Base-by-base conservation (phyloP, 2,329 filamentous ascomycete genomes). In the Pochonia chlamydosporia region DNA sequence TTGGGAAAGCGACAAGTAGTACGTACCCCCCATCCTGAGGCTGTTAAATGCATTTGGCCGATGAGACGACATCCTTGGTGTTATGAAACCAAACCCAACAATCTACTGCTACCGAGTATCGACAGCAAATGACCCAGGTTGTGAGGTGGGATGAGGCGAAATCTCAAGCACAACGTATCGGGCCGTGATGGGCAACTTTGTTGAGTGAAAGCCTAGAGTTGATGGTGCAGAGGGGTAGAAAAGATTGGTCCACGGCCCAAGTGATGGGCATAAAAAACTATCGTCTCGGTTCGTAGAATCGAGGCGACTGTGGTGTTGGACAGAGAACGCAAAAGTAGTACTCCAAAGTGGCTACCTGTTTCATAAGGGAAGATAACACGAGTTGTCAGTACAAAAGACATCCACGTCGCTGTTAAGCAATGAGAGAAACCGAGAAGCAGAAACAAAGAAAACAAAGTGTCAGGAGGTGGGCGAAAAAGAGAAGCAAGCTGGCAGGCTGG, bases 21-120 rank as follows among this genome's bases (percentile, higher is more conserved):
- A 62, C 89, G 85, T 79, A 96, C 92, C 93, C 82, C 92, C 93
- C 90, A 97, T 96, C 75, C 92, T 88, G 76, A 97, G 68, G 62
- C 73, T 79, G 65, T 78, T 81, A 74, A 97, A 96, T 65, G 89
- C 85, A 78, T 89, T 87, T 70, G 91, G 87, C 77, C 91, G 82
- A 75, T 85, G 93, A 73, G 90, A 85, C 78, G 89, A 90, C 90
- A 96, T 95, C 49, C 54, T 65, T 54, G 53, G 52, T 45, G 37
- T 49, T 52, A 49, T 55, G 50, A 48, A 47, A 55, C 54, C 54
- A 54, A 56, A 56, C 55, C 56, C 56, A 56, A 41, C 48, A 54
- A 54, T 14, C 53, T 49, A 49, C 53, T 54, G 58, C 57, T 56
- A 61, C 50, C 56, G 55, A 46, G 52, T 36, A 48, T 56, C 52